These are phyloP conservation scores for Daedaleopsis sinensis DNA, from an alignment of 768 basidiomycete genomes.

Conservation along the genomic window DNA sequence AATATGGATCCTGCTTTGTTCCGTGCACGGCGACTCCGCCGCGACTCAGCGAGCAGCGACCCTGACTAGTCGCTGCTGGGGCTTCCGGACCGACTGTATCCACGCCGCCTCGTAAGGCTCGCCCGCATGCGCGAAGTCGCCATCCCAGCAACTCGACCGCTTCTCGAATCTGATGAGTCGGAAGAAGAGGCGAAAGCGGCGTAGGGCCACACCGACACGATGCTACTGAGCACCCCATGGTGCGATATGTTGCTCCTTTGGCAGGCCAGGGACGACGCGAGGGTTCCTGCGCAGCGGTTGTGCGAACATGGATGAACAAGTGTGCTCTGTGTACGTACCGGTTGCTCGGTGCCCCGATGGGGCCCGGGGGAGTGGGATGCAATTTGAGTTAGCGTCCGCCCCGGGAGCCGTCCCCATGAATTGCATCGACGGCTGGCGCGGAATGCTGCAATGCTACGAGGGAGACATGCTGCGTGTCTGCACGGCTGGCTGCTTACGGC, in stretches of 20 bases:
- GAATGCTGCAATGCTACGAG: too few species aligned
- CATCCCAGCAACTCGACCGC: neutral
- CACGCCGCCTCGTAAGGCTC: neutral
- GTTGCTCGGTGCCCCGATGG: neutral
- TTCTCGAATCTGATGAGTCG: neutral
- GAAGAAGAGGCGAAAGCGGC: neutral
- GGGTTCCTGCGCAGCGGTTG: neutral
- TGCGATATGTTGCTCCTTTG: too few species aligned
- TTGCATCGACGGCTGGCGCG: too few species aligned
- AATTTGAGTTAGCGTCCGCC: neutral
- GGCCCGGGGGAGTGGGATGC: neutral
- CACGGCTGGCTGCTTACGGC: too few species aligned
- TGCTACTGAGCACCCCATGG: neutral
- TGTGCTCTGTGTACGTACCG: neutral
- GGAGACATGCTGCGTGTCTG: too few species aligned
- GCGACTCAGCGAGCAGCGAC: too few species aligned
- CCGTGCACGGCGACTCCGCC: too few species aligned
- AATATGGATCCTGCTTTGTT: too few species aligned
- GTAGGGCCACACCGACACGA: neutral
- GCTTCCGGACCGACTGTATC: neutral
- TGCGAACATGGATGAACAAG: neutral
- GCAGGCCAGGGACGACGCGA: too few species aligned
- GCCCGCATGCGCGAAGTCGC: neutral
- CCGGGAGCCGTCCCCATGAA: too few species aligned
- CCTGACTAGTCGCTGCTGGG: too few species aligned